These are phyloP conservation scores for Symbiodinium natans DNA, from an alignment of 73 alveolate species.

Conservation along the genomic window DNA sequence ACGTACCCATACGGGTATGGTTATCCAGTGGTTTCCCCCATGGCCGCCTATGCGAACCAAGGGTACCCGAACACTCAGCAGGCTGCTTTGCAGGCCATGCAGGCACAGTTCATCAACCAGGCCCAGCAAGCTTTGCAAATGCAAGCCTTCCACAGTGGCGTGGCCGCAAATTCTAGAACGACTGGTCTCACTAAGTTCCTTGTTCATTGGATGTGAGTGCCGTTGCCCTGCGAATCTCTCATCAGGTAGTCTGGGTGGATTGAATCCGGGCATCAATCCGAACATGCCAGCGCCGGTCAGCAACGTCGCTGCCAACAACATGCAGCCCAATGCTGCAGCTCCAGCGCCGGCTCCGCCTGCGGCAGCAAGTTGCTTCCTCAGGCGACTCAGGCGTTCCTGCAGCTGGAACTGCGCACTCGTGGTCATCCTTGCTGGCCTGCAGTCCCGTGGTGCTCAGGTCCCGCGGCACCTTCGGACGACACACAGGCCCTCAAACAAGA, in stretches of 20 bases:
- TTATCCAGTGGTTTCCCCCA: conserved; percentile 68
- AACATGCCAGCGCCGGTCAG: conserved; percentile 2
- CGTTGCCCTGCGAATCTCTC: neutral
- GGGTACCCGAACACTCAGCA: conserved; percentile 59
- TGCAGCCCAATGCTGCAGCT: neutral
- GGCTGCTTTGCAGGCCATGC: conserved; percentile 46
- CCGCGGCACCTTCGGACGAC: neutral
- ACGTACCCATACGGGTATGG: conserved; percentile 42
- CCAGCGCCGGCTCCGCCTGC: neutral
- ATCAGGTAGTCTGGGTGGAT: neutral
- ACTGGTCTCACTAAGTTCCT: neutral
- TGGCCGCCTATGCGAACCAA: conserved; percentile 77
- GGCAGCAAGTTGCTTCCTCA: neutral
- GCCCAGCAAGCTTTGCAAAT: conserved; percentile 56
- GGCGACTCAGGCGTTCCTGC: neutral
- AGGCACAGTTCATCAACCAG: conserved; percentile 20
- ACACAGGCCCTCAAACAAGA: conserved; percentile 26
- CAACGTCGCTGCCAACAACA: neutral
- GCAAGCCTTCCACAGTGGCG: conserved; percentile 37
- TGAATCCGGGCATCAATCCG: conserved; percentile 3
- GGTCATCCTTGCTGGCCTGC: too few relatives aligned
- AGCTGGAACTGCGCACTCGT: neutral
- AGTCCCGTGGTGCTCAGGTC: neutral
- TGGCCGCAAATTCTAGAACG: neutral
- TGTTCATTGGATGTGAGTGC: neutral